A percentile compares a stretch with the other conserved stretches of the same genome.
phyloP scores from a whole-genome alignment of 192 early-diverging fungal species.

The Phlyctochytrium planicorne region DNA sequence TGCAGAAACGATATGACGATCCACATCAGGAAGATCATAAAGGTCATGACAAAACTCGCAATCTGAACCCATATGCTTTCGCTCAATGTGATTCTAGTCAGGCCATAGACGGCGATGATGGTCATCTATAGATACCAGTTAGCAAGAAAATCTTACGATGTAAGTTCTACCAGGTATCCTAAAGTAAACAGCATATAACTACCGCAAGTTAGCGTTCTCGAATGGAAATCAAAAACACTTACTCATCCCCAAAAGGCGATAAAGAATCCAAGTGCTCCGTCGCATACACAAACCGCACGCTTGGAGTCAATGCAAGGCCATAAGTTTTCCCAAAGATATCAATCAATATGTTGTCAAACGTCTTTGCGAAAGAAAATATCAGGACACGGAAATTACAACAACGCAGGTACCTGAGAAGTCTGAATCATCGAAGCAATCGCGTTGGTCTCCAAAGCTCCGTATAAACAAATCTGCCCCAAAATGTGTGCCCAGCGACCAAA shows the following conservation, averaged over 20 bases:
- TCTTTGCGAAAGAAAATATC: constrained; percentile 27
- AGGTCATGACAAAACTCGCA: constrained; percentile 36
- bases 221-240: too few species aligned
- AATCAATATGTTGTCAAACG: constrained; percentile 44
- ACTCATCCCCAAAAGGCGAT: constrained; percentile 42
- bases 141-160: too few species aligned
- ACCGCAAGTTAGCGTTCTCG: too few species aligned
- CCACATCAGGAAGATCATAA: constrained; percentile 41
- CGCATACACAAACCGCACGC: constrained; percentile 23
- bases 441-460: constrained; percentile 45
- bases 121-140: too few species aligned
- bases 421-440: constrained; percentile 52
- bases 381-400: background rate
- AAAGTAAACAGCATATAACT: too few species aligned
- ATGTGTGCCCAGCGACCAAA: constrained; percentile 44
- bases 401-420: constrained; percentile 33
- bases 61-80: background rate
- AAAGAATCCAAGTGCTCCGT: constrained; percentile 14
- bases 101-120: too few species aligned
- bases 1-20: constrained; percentile 18
- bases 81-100: too few species aligned
- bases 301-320: constrained; percentile 22
- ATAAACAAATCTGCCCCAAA: constrained; percentile 47
- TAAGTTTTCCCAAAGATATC: constrained; percentile 42
- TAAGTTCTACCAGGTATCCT: too few species aligned